These are phyloP conservation scores for Xylaria acuta DNA, from an alignment of 495 filamentous ascomycete genomes.

Conservation along the genomic window DNA sequence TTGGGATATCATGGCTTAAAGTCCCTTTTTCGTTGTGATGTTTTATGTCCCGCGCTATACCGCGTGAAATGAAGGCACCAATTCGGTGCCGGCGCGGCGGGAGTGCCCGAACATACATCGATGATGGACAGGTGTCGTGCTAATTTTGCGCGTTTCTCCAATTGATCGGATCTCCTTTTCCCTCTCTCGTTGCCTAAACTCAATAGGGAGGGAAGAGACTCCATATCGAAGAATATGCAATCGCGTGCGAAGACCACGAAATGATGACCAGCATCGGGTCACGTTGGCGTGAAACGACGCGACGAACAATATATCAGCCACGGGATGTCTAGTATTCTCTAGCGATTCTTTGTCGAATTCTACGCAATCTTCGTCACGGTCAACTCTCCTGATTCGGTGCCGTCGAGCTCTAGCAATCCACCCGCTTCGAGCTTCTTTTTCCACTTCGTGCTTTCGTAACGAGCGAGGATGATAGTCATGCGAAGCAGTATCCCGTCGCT, in stretches of 20 bases:
- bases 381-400: conserved; percentile 45
- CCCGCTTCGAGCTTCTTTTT: conserved; percentile 77
- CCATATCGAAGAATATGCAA: neutral
- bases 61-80: neutral
- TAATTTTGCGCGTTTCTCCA: neutral
- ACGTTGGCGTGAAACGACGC: neutral
- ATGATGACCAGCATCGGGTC: neutral
- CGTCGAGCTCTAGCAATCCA: conserved; percentile 61
- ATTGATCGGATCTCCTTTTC: neutral
- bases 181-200: no score
- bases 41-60: neutral
- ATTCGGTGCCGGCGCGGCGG: neutral
- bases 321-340: neutral
- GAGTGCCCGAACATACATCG: neutral
- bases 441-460: conserved; percentile 88
- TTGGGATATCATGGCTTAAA: neutral
- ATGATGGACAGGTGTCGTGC: neutral
- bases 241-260: neutral
- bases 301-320: neutral
- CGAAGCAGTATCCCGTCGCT: conserved; percentile 62
- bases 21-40: neutral
- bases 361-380: conserved; percentile 53
- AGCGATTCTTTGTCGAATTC: neutral
- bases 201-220: neutral
- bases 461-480: conserved; percentile 84